Evolutionary conservation across 2,329 filamentous ascomycete species (phyloP).

Genomic region (Cladobotryum protrusum): DNA sequence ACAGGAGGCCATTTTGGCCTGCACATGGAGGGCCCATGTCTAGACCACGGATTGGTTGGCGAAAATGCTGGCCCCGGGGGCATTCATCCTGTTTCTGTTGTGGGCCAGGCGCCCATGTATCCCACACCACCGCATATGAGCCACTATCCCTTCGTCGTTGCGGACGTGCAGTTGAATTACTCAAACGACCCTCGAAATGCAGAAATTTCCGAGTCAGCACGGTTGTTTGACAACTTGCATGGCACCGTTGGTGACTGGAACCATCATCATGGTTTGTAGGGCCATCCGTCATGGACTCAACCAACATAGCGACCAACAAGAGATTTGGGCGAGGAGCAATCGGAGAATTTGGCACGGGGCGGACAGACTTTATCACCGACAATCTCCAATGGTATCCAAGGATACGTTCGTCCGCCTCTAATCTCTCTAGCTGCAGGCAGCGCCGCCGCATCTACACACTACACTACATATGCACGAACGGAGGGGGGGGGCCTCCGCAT

Average conservation of each 20-base stretch:
- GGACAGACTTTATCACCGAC: no score
- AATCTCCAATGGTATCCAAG: no score
- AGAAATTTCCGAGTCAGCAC: conserved; percentile 2
- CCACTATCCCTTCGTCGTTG: conserved; percentile 21
- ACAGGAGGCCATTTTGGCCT: conserved; percentile 9
- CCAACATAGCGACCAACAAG: neutral
- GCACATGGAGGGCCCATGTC: conserved; percentile 7
- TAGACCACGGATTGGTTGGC: conserved; percentile 8
- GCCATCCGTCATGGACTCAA: neutral
- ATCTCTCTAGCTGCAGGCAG: no score
- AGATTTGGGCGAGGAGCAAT: no score
- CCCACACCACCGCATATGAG: conserved; percentile 13
- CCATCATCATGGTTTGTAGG: neutral
- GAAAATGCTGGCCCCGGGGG: conserved; percentile 1
- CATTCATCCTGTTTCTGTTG: conserved; percentile 5
- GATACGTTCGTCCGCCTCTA: no score
- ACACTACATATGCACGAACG: neutral
- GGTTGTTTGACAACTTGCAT: conserved; percentile 3
- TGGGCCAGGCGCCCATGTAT: conserved; percentile 13
- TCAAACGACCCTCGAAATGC: conserved; percentile 10
- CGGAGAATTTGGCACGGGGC: no score
- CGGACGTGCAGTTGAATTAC: conserved; percentile 23
- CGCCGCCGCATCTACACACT: no score
- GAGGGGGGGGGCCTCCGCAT: neutral
- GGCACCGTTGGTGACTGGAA: conserved; percentile 7